Base-by-base conservation (phyloP, 805 yeast species). In the Yamadazyma tumulicola region DNA sequence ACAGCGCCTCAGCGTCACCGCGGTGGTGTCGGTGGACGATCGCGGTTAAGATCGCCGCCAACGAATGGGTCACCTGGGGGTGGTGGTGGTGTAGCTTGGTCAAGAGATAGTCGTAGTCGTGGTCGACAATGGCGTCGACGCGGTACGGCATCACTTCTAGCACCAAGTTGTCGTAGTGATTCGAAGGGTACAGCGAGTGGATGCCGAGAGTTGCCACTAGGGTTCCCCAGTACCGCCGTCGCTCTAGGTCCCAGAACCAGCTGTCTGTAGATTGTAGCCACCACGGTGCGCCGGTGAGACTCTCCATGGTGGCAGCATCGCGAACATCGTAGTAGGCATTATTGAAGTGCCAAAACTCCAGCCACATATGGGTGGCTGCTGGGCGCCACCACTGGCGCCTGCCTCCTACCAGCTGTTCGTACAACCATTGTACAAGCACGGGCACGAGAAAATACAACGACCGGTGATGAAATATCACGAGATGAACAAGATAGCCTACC, bases 351-450 rank as follows among this genome's bases (percentile, higher is more conserved):
- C 64, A 59, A 35, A 31, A 59, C 32, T 52, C 57, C 15, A 34
- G 26, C 30, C 54, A 55, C 14, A 61, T 32, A 5, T 39, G 32
- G 11, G 33, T 41, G 38, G 39, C 42, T 14, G 51, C 26, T 11
- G 43, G 27, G 20, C 32, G 26, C 12, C 38, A 34, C 3, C 20
- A 26, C 9, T 23, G 11, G 16, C 19, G 26, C 8, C 24, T 20
- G 0, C 29, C 19, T 4, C 26, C 23, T 4, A 30, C 13, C 46
- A 39, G 48, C 35, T 55, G 55, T 29, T 61, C 67, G 19, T 46
- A 37, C 13, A 64, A 50, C 71, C 70, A 65, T 30, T 65, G 69
- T 1, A 63, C 44, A 2, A 64, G 37, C 0, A 55, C 52, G 1
- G 71, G 72, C 2, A 63, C 43, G 19, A 66, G 45, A 24, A 57